Conservation (phyloP, 179 eudicot species). For the Corrigiola litoralis region DNA sequence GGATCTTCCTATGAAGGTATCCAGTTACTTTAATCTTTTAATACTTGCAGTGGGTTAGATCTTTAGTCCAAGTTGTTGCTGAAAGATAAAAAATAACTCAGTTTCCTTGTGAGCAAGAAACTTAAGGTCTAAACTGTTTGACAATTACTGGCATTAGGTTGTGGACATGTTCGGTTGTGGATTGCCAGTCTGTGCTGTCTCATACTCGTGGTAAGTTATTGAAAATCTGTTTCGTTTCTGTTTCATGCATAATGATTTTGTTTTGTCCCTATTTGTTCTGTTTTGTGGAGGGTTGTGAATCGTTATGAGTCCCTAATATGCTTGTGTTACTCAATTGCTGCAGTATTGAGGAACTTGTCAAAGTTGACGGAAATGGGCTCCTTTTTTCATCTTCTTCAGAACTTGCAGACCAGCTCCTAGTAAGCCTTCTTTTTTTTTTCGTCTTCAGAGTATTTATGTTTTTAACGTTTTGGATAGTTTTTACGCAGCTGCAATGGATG, state of each 20-base stretch:
- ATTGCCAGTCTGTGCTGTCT: slow-evolving; percentile 94
- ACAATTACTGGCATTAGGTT: slow-evolving; percentile 42
- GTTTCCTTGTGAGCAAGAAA: not conserved
- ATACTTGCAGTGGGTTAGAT: not conserved
- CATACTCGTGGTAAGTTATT: slow-evolving; percentile 79
- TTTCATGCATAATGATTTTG: not conserved
- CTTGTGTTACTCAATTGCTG: too few species aligned
- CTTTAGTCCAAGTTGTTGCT: not conserved
- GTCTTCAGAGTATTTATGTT: not conserved
- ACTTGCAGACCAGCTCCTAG: slow-evolving; percentile 86
- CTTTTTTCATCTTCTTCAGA: slow-evolving; percentile 95
- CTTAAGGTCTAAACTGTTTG: not conserved
- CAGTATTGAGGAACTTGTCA: slow-evolving; percentile 92
- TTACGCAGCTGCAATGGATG: too few species aligned
- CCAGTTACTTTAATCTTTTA: not conserved
- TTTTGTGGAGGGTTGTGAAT: not conserved
- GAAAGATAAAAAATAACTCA: not conserved
- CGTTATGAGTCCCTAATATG: not conserved
- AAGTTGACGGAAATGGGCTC: slow-evolving; percentile 83
- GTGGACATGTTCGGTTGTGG: slow-evolving; percentile 99
- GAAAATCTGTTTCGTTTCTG: not conserved
- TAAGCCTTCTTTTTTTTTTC: slow-evolving; percentile 28
- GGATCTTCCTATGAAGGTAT: slow-evolving; percentile 99
- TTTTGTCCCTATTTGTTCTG: not conserved
- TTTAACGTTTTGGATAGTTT: not conserved